Percentiles rank a stretch among this genome's conserved stretches.
Evolutionary conservation across 495 filamentous ascomycete species (phyloP).

Genomic region (Daldinia loculata): DNA sequence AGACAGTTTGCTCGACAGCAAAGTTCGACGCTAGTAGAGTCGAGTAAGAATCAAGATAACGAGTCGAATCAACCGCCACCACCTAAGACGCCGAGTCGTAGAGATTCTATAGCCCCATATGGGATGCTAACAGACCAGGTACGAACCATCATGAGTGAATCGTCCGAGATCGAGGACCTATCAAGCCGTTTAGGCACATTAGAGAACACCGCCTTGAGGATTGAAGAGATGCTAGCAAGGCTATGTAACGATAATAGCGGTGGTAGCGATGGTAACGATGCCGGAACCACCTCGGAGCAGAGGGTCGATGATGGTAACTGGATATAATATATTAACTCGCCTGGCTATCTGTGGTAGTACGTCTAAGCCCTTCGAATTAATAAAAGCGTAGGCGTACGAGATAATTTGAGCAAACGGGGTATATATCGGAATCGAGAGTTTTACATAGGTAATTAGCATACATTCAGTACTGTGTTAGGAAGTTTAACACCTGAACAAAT

Average conservation of each 20-base stretch:
- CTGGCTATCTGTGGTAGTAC: background rate
- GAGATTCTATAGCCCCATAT: constrained; percentile 58
- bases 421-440: background rate
- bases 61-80: constrained; percentile 17
- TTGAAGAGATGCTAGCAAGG: constrained; percentile 50
- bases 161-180: constrained; percentile 49
- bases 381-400: background rate
- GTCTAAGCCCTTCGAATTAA: background rate
- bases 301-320: constrained; percentile 3
- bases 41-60: constrained; percentile 27
- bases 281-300: background rate
- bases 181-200: constrained; percentile 48
- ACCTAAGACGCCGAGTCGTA: constrained; percentile 46
- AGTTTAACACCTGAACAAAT: background rate
- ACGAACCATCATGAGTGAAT: constrained; percentile 50
- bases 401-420: background rate
- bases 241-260: constrained; percentile 29
- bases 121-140: constrained; percentile 49
- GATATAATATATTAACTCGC: background rate
- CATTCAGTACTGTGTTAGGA: background rate
- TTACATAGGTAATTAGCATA: background rate
- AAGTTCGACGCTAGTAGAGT: constrained; percentile 37
- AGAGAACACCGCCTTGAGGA: constrained; percentile 50
- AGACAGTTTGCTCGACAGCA: constrained; percentile 55
- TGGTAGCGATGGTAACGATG: background rate